Evolutionary conservation across 2,329 filamentous ascomycete genomes (phyloP).

Genomic region (Chaetomium olivaceum): DNA sequence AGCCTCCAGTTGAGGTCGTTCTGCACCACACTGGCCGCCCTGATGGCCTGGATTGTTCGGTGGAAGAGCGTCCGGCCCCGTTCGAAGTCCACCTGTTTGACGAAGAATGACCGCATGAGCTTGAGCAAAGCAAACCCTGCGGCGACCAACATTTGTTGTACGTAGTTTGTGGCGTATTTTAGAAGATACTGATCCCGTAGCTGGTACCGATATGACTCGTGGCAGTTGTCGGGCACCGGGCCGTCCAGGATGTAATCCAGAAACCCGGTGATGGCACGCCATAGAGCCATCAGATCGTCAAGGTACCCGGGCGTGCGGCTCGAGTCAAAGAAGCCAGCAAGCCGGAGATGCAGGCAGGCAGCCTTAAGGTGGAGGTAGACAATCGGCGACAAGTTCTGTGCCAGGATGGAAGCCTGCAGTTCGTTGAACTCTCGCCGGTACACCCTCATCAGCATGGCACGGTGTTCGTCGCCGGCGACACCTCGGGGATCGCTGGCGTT

Average conservation of each 20-base stretch:
- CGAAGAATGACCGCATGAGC: slow-evolving; percentile 74
- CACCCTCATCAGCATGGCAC: slow-evolving; percentile 65
- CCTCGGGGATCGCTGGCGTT: slow-evolving; percentile 72
- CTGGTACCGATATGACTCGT: slow-evolving; percentile 46
- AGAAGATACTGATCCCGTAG: slow-evolving; percentile 56
- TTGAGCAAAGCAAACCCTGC: slow-evolving; percentile 77
- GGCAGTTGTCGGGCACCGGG: slow-evolving; percentile 46
- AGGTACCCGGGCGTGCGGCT: slow-evolving; percentile 70
- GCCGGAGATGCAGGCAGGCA: slow-evolving; percentile 71
- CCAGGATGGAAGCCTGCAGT: slow-evolving; percentile 61
- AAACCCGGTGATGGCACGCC: slow-evolving; percentile 69
- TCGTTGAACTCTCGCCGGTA: slow-evolving; percentile 66
- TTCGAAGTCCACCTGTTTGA: slow-evolving; percentile 68
- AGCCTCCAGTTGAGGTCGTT: slow-evolving; percentile 80
- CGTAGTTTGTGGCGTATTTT: slow-evolving; percentile 70
- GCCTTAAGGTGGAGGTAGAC: slow-evolving; percentile 69
- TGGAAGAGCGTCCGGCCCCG: slow-evolving; percentile 70
- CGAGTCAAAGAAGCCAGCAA: slow-evolving; percentile 80
- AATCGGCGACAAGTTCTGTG: slow-evolving; percentile 58
- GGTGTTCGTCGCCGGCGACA: slow-evolving; percentile 66
- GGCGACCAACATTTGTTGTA: slow-evolving; percentile 84
- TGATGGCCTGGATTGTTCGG: slow-evolving; percentile 67
- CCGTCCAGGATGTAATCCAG: slow-evolving; percentile 62
- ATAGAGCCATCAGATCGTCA: slow-evolving; percentile 73
- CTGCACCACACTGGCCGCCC: slow-evolving; percentile 70